These are phyloP conservation scores for Xylaria cubensis DNA, from an alignment of 495 filamentous ascomycete genomes.

Conservation along the genomic window DNA sequence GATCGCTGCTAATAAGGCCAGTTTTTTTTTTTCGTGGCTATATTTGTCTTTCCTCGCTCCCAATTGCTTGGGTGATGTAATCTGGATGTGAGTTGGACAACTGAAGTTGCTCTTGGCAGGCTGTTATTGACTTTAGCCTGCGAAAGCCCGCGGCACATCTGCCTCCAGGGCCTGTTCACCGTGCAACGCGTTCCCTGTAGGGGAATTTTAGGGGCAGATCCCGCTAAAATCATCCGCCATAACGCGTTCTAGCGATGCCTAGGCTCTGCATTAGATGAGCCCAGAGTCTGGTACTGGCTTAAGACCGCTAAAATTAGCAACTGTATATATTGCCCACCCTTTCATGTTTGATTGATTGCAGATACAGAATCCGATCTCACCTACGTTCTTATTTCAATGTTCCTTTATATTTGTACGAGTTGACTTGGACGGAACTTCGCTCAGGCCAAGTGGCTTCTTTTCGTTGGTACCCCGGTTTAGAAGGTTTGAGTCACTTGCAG, in stretches of 20 bases:
- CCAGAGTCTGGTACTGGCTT: not conserved
- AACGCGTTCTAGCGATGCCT: slow-evolving; percentile 1
- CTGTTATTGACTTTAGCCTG: slow-evolving; percentile 18
- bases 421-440: not conserved
- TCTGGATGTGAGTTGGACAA: not conserved
- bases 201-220: slow-evolving; percentile 21
- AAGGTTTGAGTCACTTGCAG: not conserved
- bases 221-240: slow-evolving; percentile 1
- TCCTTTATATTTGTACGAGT: not conserved
- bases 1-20: not conserved
- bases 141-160: slow-evolving; percentile 9
- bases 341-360: slow-evolving; percentile 22
- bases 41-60: slow-evolving; percentile 3
- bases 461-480: not conserved
- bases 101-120: slow-evolving; percentile 2
- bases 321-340: slow-evolving; percentile 22
- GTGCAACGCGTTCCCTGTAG: slow-evolving; percentile 4
- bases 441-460: slow-evolving; percentile 14
- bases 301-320: slow-evolving; percentile 25
- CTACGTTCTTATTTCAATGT: not conserved
- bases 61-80: slow-evolving; percentile 14
- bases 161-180: slow-evolving; percentile 17
- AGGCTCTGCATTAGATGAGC: slow-evolving; percentile 19
- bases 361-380: not conserved
- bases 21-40: not conserved